Conservation (phyloP, 2,329 filamentous ascomycete genomes). For the Colletotrichum zoysiae region DNA sequence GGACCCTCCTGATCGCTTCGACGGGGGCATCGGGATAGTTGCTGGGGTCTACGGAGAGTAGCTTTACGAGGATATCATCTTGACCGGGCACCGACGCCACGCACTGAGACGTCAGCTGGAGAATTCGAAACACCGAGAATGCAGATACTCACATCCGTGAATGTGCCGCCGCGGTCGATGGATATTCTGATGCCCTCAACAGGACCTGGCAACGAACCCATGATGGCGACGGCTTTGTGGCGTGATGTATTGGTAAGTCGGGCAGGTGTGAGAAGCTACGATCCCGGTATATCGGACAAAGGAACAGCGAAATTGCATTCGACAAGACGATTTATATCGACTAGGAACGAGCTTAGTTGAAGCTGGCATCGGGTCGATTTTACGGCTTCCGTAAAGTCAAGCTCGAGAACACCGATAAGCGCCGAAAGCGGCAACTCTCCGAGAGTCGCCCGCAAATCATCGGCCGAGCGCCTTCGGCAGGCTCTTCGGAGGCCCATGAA, state of each 20-base stretch:
- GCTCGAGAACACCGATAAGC: slow-evolving; percentile 12
- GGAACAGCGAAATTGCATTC: background rate
- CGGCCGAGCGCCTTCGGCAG: slow-evolving; percentile 31
- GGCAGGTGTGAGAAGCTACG: background rate
- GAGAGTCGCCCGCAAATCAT: background rate
- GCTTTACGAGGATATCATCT: slow-evolving; percentile 78
- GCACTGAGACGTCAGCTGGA: slow-evolving; percentile 10
- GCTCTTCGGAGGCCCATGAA: slow-evolving; percentile 10
- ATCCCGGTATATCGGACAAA: background rate
- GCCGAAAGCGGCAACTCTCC: slow-evolving; percentile 29
- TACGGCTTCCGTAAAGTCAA: slow-evolving; percentile 12
- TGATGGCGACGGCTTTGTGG: background rate
- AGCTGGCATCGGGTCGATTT: slow-evolving; percentile 22
- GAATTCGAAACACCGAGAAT: slow-evolving; percentile 64
- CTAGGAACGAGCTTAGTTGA: background rate
- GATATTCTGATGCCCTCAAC: slow-evolving; percentile 39
- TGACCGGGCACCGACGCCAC: slow-evolving; percentile 35
- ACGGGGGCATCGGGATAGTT: slow-evolving; percentile 81
- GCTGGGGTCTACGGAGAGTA: slow-evolving; percentile 77
- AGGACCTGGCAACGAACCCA: slow-evolving; percentile 36
- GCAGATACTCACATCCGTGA: slow-evolving; percentile 75
- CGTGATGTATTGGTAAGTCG: background rate
- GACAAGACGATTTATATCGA: background rate
- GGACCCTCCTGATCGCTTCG: slow-evolving; percentile 73
- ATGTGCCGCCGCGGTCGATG: slow-evolving; percentile 62